Conservation (phyloP, 805 yeast genomes). For the Jamesozyma spencerorum region DNA sequence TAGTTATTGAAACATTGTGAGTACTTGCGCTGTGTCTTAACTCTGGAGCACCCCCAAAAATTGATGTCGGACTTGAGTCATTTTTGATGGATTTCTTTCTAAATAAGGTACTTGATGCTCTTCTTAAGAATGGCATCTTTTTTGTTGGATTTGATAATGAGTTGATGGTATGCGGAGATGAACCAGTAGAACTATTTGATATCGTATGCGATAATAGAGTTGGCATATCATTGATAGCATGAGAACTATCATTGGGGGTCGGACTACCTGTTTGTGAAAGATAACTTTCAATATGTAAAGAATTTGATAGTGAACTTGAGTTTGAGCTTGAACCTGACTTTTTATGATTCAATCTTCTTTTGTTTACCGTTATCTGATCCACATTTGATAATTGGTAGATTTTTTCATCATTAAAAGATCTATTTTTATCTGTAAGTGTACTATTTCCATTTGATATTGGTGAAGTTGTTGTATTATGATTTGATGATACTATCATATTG, state of each 20-base stretch:
- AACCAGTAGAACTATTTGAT: not conserved
- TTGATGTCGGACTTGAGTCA: not conserved
- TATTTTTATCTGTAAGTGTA: not conserved
- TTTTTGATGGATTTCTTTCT: constrained; percentile 21
- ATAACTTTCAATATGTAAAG: too few relatives aligned
- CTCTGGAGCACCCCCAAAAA: not conserved
- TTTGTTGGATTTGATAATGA: constrained; percentile 4
- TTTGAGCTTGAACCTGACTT: not conserved
- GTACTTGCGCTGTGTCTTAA: not conserved
- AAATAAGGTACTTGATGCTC: constrained; percentile 27
- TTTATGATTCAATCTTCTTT: not conserved
- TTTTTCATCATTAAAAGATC: constrained; percentile 2
- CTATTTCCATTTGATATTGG: not conserved
- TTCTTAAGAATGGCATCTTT: constrained; percentile 21
- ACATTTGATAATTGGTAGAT: constrained; percentile 4
- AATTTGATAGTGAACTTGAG: not conserved
- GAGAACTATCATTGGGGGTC: too few relatives aligned
- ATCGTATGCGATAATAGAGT: not conserved
- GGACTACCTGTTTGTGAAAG: too few relatives aligned
- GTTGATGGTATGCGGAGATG: not conserved
- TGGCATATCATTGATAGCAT: not conserved
- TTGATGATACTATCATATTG: not conserved
- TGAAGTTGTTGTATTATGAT: not conserved
- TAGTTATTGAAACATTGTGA: not conserved
- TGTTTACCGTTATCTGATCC: not conserved